Evolutionary conservation across 176 grass and related monocot genomes (phyloP), one percentile per base, ranked within the genome.

Genomic region (Areca catechu): DNA sequence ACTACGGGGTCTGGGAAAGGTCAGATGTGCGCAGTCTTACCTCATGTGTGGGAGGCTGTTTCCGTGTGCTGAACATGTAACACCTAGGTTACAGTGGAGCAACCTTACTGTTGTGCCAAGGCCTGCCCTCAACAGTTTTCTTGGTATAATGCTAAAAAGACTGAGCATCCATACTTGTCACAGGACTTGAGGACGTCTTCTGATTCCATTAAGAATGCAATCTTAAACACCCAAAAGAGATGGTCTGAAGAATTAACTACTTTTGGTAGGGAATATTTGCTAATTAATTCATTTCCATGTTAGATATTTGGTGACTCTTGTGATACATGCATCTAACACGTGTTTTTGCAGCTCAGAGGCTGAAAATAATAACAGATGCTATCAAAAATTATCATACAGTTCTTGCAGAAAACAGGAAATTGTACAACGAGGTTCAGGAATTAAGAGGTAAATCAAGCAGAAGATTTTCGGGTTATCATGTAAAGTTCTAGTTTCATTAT

Each of bases 111-210:
- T 28, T 28, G 27, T 28, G 27, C 27, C 27, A 5, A 28, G 27
- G 27, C 27, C 27, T 28, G 27, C 27, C 27, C 27, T 28, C 5
- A 28, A 5, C 27, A 28, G 27, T 53, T 15, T 70, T 69, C 76
- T 1, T 47, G 59, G 28, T 29, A 59, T 43, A 4, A 76, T 14
- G 50, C 48, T 5, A 15, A 30, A 9, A 37, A 37, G 57, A 66
- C 24, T 61, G 4, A 63, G 20, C 54, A 66, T 83, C 22, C 34
- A 37, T 37, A 37, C 34, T 30, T 66, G 20, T 67, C 53, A 71
- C 76, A 89, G 85, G 85, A 89, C 58, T 83, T 89, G 85, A 76
- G 69, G 80, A 51, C 76, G 15, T 89, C 69, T 83, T 89, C 80
- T 74, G 60, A 76, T 73, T 83, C 85, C 63, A 72, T 89, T 49